Base-by-base conservation (phyloP, 495 filamentous ascomycete genomes). In the Trypethelium eluteriae region DNA sequence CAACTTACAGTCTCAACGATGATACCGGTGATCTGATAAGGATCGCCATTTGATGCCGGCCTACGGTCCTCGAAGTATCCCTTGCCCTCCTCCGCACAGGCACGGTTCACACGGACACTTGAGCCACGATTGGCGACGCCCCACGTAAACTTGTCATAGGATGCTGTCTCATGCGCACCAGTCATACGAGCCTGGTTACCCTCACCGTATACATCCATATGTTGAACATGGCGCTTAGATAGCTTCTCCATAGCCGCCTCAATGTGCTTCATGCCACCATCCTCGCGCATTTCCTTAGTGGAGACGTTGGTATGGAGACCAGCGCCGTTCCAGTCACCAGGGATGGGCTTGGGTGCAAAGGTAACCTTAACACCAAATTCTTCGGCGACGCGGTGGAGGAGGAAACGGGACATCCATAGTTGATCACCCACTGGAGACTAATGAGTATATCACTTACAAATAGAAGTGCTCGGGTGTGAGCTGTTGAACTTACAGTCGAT, bases 281-380 rank as follows among this genome's bases (percentile, higher is more conserved):
- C 91, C 64, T 82, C 83, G 74, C 94, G 91, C 83, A 91, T 98
- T 70, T 86, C 84, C 77, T 85, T 84, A 74, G 89, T 91, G 47
- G 90, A 95, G 76, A 96, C 92, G 84, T 97, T 93, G 88, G 82
- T 88, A 87, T 98, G 94, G 50, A 98, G 91, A 82, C 94, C 94
- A 68, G 94, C 93, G 77, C 94, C 95, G 86, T 98, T 98, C 94
- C 94, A 98, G 82, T 98, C 92, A 76, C 94, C 94, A 69, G 92
- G 90, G 78, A 98, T 96, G 71, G 94, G 94, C 88, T 98, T 98
- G 76, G 94, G 94, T 75, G 92, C 85, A 80, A 98, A 91, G 61
- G 94, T 95, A 70, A 98, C 91, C 84, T 92, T 91, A 79, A 88
- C 91, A 78, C 94, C 94, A 75, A 96, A 97, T 75, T 97, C 94